Evolutionary conservation across 2,329 filamentous ascomycete genomes (phyloP), one percentile per base, ranked within the genome.

Genomic region (Cladophialophora chaetospira): DNA sequence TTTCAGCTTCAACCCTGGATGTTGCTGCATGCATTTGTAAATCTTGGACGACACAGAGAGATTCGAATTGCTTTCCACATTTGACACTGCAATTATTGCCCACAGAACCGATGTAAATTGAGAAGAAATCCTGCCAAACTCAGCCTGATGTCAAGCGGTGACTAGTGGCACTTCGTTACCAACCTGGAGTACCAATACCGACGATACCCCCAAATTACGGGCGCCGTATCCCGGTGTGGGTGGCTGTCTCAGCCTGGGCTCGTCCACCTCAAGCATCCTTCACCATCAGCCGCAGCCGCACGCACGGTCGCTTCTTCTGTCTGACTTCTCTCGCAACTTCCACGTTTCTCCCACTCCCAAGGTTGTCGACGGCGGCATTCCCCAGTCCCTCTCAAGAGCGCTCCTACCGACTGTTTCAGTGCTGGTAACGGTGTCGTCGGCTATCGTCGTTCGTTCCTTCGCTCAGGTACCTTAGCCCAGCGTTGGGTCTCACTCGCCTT

Each of bases 271-370:
- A 31, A 26, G 36, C 15, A 44, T 44, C 23, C 42, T 25, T 44
- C 25, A 13, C 42, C 48, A 42, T 19, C 26, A 43, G 42, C 42
- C 51, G 42, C 51, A 54, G 51, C 51, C 51, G 51, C 51, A 54
- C 25, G 25, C 28, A 28, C 45, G 28, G 21, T 35, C 45, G 15
- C 51, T 36, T 40, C 19, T n/a, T n/a, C 31, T 42, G 28, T 38
- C 38, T 40, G 21, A 33, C 49, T 43, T 45, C 49, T 44, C 26
- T 35, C 19, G 17, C 26, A 19, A 35, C 40, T 29, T 45, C 45
- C 49, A 53, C 9, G 38, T 53, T 26, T 53, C 49, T 19, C 25
- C 40, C 9, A 36, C 29, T 51, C 35, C 36, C 36, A 43, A 26
- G 36, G 23, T 15, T 35, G n/a, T 35, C 44, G 26, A 47, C 29